Conservation (phyloP, 2,329 filamentous ascomycete genomes). For the Lasiodiplodia hormozganensis region DNA sequence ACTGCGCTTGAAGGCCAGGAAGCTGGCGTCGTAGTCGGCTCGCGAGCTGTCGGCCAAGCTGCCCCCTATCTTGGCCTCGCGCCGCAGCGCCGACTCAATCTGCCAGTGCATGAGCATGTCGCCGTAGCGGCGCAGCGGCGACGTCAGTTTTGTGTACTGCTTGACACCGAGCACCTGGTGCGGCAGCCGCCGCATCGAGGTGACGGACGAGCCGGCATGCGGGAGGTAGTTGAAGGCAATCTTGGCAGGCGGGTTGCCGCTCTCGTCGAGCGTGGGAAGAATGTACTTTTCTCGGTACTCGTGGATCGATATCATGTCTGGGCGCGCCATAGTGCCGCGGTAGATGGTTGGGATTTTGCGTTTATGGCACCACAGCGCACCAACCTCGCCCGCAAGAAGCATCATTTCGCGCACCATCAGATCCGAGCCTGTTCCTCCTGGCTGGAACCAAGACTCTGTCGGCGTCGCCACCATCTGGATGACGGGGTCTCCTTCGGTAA, state of each 20-base stretch:
- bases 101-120: conserved; percentile 70
- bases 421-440: conserved; percentile 31
- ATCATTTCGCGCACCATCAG: conserved; percentile 54
- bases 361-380: conserved; percentile 59
- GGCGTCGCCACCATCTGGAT: conserved; percentile 43
- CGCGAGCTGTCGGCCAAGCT: conserved; percentile 42
- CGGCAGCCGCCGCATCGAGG: conserved; percentile 55
- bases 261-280: conserved; percentile 45
- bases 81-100: conserved; percentile 66
- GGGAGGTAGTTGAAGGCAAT: conserved; percentile 52
- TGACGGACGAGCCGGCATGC: conserved; percentile 49
- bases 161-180: conserved; percentile 61
- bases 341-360: conserved; percentile 60
- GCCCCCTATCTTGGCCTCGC: conserved; percentile 57
- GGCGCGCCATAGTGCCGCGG: conserved; percentile 48
- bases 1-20: conserved; percentile 58
- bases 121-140: conserved; percentile 65
- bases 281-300: conserved; percentile 44
- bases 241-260: conserved; percentile 43
- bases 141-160: conserved; percentile 65
- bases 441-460: conserved; percentile 35
- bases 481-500: conserved; percentile 52
- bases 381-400: conserved; percentile 62
- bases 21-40: conserved; percentile 27
- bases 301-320: conserved; percentile 29